Evolutionary conservation across 768 basidiomycete species (phyloP), one percentile per base, ranked within the genome.

Genomic region (Sarcodon aspratus): DNA sequence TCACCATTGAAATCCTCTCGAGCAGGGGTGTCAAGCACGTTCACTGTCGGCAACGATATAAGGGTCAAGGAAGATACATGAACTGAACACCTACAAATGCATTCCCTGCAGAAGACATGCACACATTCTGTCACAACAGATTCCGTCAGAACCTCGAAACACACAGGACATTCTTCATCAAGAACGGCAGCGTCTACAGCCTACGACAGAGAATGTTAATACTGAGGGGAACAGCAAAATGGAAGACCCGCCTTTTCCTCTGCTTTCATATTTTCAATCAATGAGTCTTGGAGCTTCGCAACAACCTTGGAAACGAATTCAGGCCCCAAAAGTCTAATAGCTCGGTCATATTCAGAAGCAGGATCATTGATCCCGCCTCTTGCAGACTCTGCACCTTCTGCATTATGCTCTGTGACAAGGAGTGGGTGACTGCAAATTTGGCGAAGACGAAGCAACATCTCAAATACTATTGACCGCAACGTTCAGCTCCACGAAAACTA

Each of bases 361-460:
- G 60, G 52, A 13, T 71, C 65, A 55, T 67, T 70, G 53, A 75
- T 69, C 51, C 68, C 71, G 6, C 55, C 59, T 58, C 73, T 73
- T 68, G 80, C 66, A 32, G 66, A 68, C 1, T 53, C 55, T 1
- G 80, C 79, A 51, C 78, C 81, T 10, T 74, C 70, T 2, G 61
- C 32, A 0, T 66, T 73, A 34, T 71, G 69, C 54, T 81, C 78
- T 56, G 78, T 75, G 33, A 86, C 78, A 7, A 87, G 67, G 11
- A 70, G 73, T 2, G 85, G 80, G 59, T 85, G 84, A 35, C 76
- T 74, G 57, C 81, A 84, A 35, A 84, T 64, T 56, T 85, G 84
- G 9, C 82, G 73, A 1, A 88, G 69, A 9, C 83, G 67, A 34
- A 74, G 59, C 1, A 76, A 61, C 56, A 76, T 59, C 4, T 71